These are phyloP conservation scores for Beauveria caledonica DNA, from an alignment of 2,329 filamentous ascomycete species.

Conservation along the genomic window DNA sequence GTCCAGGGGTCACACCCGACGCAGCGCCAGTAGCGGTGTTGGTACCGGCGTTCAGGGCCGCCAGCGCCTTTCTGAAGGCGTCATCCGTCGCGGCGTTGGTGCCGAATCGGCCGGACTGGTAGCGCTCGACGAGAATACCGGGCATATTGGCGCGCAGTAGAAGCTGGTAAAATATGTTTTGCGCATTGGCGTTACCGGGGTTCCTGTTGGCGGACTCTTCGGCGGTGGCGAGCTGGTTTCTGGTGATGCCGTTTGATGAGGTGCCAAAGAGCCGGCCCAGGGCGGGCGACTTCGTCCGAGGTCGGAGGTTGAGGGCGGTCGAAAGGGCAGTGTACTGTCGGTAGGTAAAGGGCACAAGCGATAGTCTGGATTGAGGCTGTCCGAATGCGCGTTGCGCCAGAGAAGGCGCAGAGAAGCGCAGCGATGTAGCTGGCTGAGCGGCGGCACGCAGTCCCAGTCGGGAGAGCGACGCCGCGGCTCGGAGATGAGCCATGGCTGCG, in stretches of 20 bases:
- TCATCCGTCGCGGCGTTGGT: slow-evolving; percentile 70
- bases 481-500: slow-evolving; percentile 5
- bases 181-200: slow-evolving; percentile 74
- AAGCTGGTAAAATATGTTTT: slow-evolving; percentile 90
- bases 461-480: slow-evolving; percentile 4
- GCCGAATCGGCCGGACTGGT: slow-evolving; percentile 79
- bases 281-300: background rate
- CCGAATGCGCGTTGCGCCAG: background rate
- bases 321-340: background rate
- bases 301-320: background rate
- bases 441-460: slow-evolving; percentile 9
- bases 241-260: slow-evolving; percentile 41
- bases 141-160: slow-evolving; percentile 89
- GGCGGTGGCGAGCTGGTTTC: slow-evolving; percentile 68
- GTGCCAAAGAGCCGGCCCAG: slow-evolving; percentile 31
- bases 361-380: background rate
- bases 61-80: slow-evolving; percentile 68
- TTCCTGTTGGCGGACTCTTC: slow-evolving; percentile 93
- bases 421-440: background rate
- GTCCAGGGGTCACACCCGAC: slow-evolving; percentile 16
- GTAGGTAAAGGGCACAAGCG: background rate
- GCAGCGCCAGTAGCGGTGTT: slow-evolving; percentile 19
- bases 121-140: slow-evolving; percentile 82
- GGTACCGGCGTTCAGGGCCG: slow-evolving; percentile 23
- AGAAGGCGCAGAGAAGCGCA: background rate